phyloP scores from a whole-genome alignment of 164 flowering plant species.

The Dillenia suffruticosa region DNA sequence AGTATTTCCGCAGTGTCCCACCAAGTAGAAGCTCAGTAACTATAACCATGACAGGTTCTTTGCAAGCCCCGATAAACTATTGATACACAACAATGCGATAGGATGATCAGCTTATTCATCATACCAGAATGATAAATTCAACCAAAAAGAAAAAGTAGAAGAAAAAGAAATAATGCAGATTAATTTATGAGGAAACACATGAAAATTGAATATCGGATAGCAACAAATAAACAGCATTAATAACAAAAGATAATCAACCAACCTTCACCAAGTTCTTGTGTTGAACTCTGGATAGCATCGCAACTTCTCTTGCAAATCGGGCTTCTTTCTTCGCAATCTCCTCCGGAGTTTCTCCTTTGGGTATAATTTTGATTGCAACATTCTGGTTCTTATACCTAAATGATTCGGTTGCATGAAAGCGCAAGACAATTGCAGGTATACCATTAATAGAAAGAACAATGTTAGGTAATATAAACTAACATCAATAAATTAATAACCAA shows the following conservation, averaged over 20 bases:
- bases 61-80: slow-evolving; percentile 91
- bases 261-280: slow-evolving; percentile 98
- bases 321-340: slow-evolving; percentile 68
- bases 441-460: neutral
- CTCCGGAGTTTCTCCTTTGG: slow-evolving; percentile 82
- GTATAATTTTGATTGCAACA: slow-evolving; percentile 84
- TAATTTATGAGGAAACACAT: no score
- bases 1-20: slow-evolving; percentile 79
- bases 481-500: no score
- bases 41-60: slow-evolving; percentile 81
- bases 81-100: slow-evolving; percentile 6
- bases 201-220: no score
- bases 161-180: no score
- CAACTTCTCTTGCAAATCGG: slow-evolving; percentile 81
- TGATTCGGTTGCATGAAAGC: slow-evolving; percentile 5
- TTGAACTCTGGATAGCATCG: slow-evolving; percentile 89
- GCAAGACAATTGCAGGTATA: neutral
- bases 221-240: no score
- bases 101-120: no score
- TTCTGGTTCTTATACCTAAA: slow-evolving; percentile 75
- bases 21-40: slow-evolving; percentile 88
- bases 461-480: no score
- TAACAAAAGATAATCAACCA: neutral
- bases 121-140: no score
- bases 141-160: no score